Conservation (phyloP, 2,329 filamentous ascomycete species). For the Cercospora janseana region DNA sequence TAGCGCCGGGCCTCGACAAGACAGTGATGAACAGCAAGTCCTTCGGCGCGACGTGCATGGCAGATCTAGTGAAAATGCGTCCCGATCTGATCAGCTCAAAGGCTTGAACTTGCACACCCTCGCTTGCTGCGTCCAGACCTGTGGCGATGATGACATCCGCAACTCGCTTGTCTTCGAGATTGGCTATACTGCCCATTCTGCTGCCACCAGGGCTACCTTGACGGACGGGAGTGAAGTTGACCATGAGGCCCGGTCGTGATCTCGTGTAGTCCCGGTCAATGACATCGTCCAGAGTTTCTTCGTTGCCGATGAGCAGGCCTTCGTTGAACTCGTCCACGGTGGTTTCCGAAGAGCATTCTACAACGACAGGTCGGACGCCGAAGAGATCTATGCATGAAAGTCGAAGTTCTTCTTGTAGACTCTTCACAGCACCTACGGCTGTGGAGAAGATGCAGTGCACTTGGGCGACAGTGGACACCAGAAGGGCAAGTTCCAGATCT, state of each 20-base stretch:
- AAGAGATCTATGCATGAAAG: conserved; percentile 70
- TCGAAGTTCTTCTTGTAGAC: conserved; percentile 44
- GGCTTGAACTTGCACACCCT: conserved; percentile 77
- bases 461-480: conserved; percentile 75
- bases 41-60: conserved; percentile 70
- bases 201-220: conserved; percentile 19
- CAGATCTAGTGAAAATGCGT: conserved; percentile 72
- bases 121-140: conserved; percentile 71
- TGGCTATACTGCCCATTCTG: conserved; percentile 25
- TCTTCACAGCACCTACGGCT: conserved; percentile 44
- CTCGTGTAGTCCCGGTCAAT: conserved; percentile 4
- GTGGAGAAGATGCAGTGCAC: conserved; percentile 90
- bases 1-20: conserved; percentile 38
- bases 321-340: conserved; percentile 79
- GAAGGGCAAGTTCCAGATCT: conserved; percentile 81
- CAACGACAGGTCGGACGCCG: conserved; percentile 64
- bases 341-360: conserved; percentile 70
- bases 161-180: conserved; percentile 56
- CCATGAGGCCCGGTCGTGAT: conserved; percentile 12
- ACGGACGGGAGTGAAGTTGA: conserved; percentile 20
- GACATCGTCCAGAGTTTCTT: conserved; percentile 23
- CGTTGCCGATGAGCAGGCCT: conserved; percentile 58
- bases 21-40: conserved; percentile 78
- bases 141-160: conserved; percentile 81
- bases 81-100: conserved; percentile 74